A percentile compares a stretch with the other conserved stretches of the same genome.
phyloP scores from a whole-genome alignment of 2,329 filamentous ascomycete species.

The Lachnellula subtilissima region DNA sequence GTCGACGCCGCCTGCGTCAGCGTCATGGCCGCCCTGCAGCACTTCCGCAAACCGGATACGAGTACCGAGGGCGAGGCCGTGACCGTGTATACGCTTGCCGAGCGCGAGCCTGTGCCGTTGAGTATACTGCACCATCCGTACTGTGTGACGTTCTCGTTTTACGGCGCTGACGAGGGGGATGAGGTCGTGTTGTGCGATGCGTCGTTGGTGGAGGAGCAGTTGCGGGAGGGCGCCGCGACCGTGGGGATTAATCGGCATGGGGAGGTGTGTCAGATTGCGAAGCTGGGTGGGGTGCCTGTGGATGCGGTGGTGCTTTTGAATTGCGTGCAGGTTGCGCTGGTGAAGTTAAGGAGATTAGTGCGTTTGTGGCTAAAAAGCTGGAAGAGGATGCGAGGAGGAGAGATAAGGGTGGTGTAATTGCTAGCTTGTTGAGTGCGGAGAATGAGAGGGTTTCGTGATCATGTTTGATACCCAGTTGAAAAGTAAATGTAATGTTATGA shows the following conservation, averaged over 20 bases:
- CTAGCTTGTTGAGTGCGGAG: conserved; percentile 72
- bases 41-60: conserved; percentile 88
- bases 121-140: conserved; percentile 90
- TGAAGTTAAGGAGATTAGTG: conserved; percentile 74
- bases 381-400: conserved; percentile 73
- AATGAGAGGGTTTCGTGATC: conserved; percentile 59
- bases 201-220: conserved; percentile 69
- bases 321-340: conserved; percentile 68
- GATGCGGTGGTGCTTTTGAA: conserved; percentile 74
- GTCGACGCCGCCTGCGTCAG: conserved; percentile 83
- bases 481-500: not conserved
- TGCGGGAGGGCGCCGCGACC: conserved; percentile 67
- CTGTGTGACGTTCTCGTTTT: conserved; percentile 86
- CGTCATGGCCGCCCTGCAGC: conserved; percentile 79
- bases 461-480: not conserved
- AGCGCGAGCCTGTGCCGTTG: conserved; percentile 84
- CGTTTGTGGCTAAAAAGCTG: conserved; percentile 66
- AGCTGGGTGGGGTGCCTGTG: conserved; percentile 78
- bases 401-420: conserved; percentile 73
- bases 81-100: conserved; percentile 76
- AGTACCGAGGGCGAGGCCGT: conserved; percentile 79
- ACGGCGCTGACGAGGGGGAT: conserved; percentile 57
- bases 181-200: conserved; percentile 70
- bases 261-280: conserved; percentile 54
- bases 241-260: conserved; percentile 51